These are phyloP conservation scores for Macrophomina pseudophaseolina DNA, from an alignment of 2,329 filamentous ascomycete genomes.

Conservation along the genomic window DNA sequence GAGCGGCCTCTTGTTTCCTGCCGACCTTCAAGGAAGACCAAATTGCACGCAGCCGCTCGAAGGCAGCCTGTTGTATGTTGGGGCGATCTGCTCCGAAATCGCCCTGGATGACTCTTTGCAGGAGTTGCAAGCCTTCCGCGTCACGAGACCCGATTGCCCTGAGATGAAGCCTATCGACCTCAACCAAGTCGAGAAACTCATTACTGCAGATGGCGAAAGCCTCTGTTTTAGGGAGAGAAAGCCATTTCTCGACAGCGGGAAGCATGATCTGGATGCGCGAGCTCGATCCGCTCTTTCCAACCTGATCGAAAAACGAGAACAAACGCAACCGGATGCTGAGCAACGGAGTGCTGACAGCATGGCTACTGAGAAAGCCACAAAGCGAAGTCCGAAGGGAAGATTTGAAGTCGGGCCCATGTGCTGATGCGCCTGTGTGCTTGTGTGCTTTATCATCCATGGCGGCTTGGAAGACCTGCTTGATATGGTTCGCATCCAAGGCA, in stretches of 20 bases:
- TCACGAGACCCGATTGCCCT: constrained; percentile 61
- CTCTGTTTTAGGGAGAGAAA: constrained; percentile 58
- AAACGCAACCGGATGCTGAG: constrained; percentile 72
- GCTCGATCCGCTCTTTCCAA: constrained; percentile 73
- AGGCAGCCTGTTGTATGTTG: constrained; percentile 67
- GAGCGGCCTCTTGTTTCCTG: constrained; percentile 63
- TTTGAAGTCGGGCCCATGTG: constrained; percentile 57
- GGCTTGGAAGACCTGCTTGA: constrained; percentile 67
- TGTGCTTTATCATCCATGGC: constrained; percentile 60
- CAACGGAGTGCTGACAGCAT: constrained; percentile 71
- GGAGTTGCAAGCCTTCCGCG: constrained; percentile 60
- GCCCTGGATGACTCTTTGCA: constrained; percentile 58
- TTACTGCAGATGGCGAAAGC: constrained; percentile 56
- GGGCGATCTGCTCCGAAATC: constrained; percentile 51
- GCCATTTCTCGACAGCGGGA: constrained; percentile 75
- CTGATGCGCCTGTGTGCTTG: constrained; percentile 31
- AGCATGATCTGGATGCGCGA: constrained; percentile 76
- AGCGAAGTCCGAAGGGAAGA: constrained; percentile 68
- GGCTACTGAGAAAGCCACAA: constrained; percentile 74
- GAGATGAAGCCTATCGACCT: constrained; percentile 60
- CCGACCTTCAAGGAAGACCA: constrained; percentile 75
- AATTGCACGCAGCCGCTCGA: constrained; percentile 70
- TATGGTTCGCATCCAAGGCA: constrained; percentile 75
- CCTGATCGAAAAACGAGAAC: constrained; percentile 71
- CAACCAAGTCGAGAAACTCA: constrained; percentile 54